Evolutionary conservation across 1,284 basidiomycete genomes (phyloP).

Genomic region (Ceratobasidium sp.): DNA sequence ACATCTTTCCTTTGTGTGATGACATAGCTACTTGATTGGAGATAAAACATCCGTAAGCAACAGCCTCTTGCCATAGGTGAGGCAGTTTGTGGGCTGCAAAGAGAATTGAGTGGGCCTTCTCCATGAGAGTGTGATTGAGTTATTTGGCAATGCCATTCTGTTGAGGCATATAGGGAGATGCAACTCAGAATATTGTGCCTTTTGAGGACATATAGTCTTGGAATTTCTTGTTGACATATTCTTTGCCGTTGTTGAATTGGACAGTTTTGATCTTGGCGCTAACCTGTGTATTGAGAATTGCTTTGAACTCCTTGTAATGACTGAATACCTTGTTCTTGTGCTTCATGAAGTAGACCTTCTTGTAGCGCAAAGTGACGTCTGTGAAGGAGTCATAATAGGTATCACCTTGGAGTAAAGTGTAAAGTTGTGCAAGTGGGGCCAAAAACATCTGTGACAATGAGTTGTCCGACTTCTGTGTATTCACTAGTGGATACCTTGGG

Average conservation of each 20-base stretch:
- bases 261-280: background rate
- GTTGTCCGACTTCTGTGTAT: slow-evolving; percentile 27
- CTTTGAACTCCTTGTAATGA: background rate
- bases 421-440: slow-evolving; percentile 21
- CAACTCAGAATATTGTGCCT: slow-evolving; percentile 1
- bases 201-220: background rate
- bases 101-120: slow-evolving; percentile 11
- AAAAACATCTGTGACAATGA: slow-evolving; percentile 2
- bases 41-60: background rate
- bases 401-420: slow-evolving; percentile 7
- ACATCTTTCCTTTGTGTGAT: background rate
- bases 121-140: slow-evolving; percentile 50
- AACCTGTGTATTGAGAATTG: background rate
- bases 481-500: slow-evolving; percentile 47
- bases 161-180: slow-evolving; percentile 52
- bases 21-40: background rate
- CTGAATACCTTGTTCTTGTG: background rate
- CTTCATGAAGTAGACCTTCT: slow-evolving; percentile 7
- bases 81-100: background rate
- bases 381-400: slow-evolving; percentile 10
- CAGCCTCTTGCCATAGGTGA: slow-evolving; percentile 37
- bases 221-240: slow-evolving; percentile 2
- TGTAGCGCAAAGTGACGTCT: background rate
- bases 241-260: slow-evolving; percentile 14
- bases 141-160: slow-evolving; percentile 55